Conservation (phyloP, 2,329 filamentous ascomycete genomes). For the Fusarium sp. region DNA sequence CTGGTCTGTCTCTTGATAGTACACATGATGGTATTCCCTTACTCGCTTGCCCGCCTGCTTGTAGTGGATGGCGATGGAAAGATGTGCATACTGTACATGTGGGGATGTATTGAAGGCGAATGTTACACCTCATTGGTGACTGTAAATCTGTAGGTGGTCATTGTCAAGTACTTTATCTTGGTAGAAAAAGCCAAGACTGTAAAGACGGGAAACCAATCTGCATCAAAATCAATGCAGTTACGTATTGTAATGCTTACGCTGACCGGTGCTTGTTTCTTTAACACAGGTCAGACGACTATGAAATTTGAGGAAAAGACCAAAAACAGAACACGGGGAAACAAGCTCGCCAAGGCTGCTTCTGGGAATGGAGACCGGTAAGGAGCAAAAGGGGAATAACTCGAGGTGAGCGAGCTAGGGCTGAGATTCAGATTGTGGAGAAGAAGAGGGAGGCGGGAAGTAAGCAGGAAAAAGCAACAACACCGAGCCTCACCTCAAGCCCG, state of each 20-base stretch:
- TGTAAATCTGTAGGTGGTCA: constrained; percentile 1
- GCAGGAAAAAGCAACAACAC: constrained; percentile 14
- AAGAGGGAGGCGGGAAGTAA: background rate
- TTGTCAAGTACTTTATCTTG: constrained; percentile 31
- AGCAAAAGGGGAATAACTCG: constrained; percentile 17
- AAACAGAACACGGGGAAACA: constrained; percentile 21
- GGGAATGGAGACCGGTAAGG: constrained; percentile 18
- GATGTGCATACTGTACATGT: background rate
- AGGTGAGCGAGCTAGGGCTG: constrained; percentile 29
- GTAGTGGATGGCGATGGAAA: constrained; percentile 14
- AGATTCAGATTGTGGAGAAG: constrained; percentile 36
- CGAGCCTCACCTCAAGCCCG: constrained; percentile 22
- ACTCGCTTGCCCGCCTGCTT: constrained; percentile 6
- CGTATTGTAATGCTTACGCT: constrained; percentile 17
- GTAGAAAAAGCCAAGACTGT: constrained; percentile 12
- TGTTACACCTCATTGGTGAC: constrained; percentile 23
- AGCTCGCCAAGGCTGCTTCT: constrained; percentile 17
- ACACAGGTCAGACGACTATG: constrained; percentile 19
- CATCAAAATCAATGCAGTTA: constrained; percentile 22
- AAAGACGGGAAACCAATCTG: constrained; percentile 1
- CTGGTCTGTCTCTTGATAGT: background rate
- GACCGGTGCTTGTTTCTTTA: background rate
- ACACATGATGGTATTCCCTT: constrained; percentile 11
- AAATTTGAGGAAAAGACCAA: background rate
- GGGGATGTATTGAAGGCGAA: constrained; percentile 5